These are phyloP conservation scores for Trichoderma brevicompactum DNA, from an alignment of 2,329 filamentous ascomycete species.

Conservation along the genomic window DNA sequence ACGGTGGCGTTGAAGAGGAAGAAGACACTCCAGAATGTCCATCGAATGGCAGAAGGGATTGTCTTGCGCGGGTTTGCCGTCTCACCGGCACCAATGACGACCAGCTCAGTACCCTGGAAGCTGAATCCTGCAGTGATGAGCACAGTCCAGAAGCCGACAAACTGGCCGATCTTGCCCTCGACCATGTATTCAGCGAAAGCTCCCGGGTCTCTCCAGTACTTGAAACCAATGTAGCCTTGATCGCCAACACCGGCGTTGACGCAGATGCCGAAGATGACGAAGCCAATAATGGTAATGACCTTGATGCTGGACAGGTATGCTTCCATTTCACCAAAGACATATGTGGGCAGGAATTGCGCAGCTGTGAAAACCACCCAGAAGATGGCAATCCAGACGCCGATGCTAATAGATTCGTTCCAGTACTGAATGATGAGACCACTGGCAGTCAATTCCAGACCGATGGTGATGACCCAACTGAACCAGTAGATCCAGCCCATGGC, in stretches of 20 bases:
- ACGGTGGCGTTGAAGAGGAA: conserved; percentile 67
- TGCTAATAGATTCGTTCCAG: conserved; percentile 65
- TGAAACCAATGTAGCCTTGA: conserved; percentile 74
- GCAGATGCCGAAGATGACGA: conserved; percentile 77
- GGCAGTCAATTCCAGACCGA: conserved; percentile 72
- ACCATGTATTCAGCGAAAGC: conserved; percentile 67
- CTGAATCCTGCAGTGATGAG: conserved; percentile 71
- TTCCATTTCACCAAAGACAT: conserved; percentile 76
- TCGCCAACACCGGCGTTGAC: conserved; percentile 72
- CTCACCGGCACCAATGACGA: conserved; percentile 79
- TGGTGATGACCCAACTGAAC: conserved; percentile 77
- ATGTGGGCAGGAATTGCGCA: conserved; percentile 72
- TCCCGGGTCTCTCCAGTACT: conserved; percentile 70
- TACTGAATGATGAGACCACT: conserved; percentile 77
- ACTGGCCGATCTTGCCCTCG: conserved; percentile 59
- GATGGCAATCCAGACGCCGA: conserved; percentile 73
- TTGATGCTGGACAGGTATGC: conserved; percentile 81
- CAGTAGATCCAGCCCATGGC: conserved; percentile 84
- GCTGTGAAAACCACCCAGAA: conserved; percentile 73
- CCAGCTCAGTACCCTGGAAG: conserved; percentile 75
- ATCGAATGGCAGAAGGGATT: conserved; percentile 73
- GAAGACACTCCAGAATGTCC: conserved; percentile 76
- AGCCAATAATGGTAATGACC: conserved; percentile 73
- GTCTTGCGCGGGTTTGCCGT: conserved; percentile 72
- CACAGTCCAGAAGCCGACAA: conserved; percentile 71